A percentile compares a stretch with the other conserved stretches of the same genome.
Evolutionary conservation across 2,329 filamentous ascomycete genomes (phyloP).

Genomic region (Ophiostoma angusticollis): DNA sequence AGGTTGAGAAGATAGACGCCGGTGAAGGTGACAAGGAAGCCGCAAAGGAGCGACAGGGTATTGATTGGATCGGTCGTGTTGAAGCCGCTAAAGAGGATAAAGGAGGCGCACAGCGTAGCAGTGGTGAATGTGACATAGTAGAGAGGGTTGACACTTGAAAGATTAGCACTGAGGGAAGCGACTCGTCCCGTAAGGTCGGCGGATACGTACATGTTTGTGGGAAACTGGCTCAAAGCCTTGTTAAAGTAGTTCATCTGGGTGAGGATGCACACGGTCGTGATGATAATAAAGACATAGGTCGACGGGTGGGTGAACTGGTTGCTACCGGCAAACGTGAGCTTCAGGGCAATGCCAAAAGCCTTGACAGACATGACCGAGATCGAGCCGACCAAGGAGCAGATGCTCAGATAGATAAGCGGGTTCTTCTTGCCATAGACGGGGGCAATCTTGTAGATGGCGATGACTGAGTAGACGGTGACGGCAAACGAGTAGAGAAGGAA

Average conservation of each 20-base stretch:
- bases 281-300: constrained; percentile 94
- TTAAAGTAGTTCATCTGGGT: constrained; percentile 99
- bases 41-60: constrained; percentile 81
- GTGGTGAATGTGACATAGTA: constrained; percentile 98
- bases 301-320: constrained; percentile 94
- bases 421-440: constrained; percentile 89
- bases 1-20: constrained; percentile 93
- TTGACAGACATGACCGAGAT: constrained; percentile 99
- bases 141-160: constrained; percentile 70
- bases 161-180: constrained; percentile 21
- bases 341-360: constrained; percentile 93
- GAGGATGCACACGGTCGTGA: constrained; percentile 84
- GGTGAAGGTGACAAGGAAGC: constrained; percentile 89
- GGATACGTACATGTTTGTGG: constrained; percentile 89
- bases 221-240: constrained; percentile 93
- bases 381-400: constrained; percentile 93
- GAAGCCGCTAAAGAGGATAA: constrained; percentile 91
- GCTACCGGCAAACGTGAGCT: constrained; percentile 81
- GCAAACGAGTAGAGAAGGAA: constrained; percentile 77
- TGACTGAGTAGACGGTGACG: constrained; percentile 68
- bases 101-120: constrained; percentile 83
- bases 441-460: constrained; percentile 95
- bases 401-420: constrained; percentile 89
- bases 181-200: too few relatives aligned
- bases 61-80: constrained; percentile 88